These are phyloP conservation scores for Apiospora saccharicola DNA, from an alignment of 2,329 filamentous ascomycete species.

Conservation along the genomic window DNA sequence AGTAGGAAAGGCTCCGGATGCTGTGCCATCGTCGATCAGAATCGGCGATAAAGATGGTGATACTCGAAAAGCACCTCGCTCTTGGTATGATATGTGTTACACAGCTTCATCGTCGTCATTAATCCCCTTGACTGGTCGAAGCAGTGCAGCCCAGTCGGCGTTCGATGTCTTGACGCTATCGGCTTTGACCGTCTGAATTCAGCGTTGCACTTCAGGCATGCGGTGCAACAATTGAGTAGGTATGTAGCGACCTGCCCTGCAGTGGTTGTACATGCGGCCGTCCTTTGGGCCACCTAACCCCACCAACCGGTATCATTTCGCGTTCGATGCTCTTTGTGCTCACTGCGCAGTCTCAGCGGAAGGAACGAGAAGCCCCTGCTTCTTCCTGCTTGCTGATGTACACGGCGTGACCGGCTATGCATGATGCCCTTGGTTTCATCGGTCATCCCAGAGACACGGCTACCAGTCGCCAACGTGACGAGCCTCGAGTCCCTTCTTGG, in stretches of 20 bases:
- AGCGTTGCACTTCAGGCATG: not conserved
- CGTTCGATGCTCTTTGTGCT: not conserved
- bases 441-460: not conserved
- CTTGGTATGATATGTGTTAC: not conserved
- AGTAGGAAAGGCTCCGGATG: no score
- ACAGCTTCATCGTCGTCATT: not conserved
- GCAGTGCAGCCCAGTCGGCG: not conserved
- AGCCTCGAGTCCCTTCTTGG: not conserved
- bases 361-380: not conserved
- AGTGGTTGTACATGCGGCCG: not conserved
- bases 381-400: not conserved
- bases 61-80: not conserved
- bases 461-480: not conserved
- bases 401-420: conserved; percentile 13
- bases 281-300: not conserved
- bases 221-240: not conserved
- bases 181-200: not conserved
- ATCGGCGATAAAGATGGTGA: not conserved
- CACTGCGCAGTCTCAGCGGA: not conserved
- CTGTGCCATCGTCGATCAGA: not conserved
- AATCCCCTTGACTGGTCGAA: not conserved
- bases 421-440: conserved; percentile 4
- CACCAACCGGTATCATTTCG: not conserved
- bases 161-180: not conserved
- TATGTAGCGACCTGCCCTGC: not conserved